A percentile compares a stretch with the other conserved stretches of the same genome.
Evolutionary conservation across 2,329 filamentous ascomycete species (phyloP).

Genomic region (Pseudocercospora vitis): DNA sequence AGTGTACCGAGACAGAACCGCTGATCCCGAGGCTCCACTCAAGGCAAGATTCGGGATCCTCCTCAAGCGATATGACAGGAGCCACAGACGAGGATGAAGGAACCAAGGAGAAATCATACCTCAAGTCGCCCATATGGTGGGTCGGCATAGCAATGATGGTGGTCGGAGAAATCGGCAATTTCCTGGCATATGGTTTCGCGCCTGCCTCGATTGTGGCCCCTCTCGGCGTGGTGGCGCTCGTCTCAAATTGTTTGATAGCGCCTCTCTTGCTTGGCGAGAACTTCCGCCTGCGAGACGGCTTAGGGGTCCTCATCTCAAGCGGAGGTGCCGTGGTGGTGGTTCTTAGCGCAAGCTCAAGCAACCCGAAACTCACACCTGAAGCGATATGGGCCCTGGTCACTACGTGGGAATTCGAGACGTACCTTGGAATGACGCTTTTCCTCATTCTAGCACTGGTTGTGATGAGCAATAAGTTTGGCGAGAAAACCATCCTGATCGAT

Average conservation of each 20-base stretch:
- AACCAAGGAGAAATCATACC: slow-evolving; percentile 66
- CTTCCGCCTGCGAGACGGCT: slow-evolving; percentile 80
- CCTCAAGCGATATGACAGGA: slow-evolving; percentile 42
- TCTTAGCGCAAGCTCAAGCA: slow-evolving; percentile 82
- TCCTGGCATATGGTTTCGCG: slow-evolving; percentile 94
- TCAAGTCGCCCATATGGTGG: slow-evolving; percentile 96
- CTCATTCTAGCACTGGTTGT: slow-evolving; percentile 78
- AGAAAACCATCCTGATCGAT: slow-evolving; percentile 84
- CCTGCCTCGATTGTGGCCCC: slow-evolving; percentile 97
- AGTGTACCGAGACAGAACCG: slow-evolving; percentile 51
- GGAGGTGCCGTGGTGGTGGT: slow-evolving; percentile 89
- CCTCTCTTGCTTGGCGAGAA: slow-evolving; percentile 89
- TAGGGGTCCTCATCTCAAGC: slow-evolving; percentile 85
- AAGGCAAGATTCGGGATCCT: slow-evolving; percentile 42
- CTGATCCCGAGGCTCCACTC: slow-evolving; percentile 53
- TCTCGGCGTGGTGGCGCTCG: slow-evolving; percentile 89
- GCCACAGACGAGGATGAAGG: slow-evolving; percentile 39
- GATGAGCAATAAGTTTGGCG: slow-evolving; percentile 80
- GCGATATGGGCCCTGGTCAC: slow-evolving; percentile 90
- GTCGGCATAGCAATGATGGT: slow-evolving; percentile 88
- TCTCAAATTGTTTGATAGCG: slow-evolving; percentile 96
- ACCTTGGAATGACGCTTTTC: slow-evolving; percentile 71
- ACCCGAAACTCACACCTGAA: slow-evolving; percentile 85
- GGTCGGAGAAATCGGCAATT: slow-evolving; percentile 91
- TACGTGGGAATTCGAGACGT: slow-evolving; percentile 85